Base-by-base conservation (phyloP, 169 alveolate species). In the Plasmodium blacklocki region DNA sequence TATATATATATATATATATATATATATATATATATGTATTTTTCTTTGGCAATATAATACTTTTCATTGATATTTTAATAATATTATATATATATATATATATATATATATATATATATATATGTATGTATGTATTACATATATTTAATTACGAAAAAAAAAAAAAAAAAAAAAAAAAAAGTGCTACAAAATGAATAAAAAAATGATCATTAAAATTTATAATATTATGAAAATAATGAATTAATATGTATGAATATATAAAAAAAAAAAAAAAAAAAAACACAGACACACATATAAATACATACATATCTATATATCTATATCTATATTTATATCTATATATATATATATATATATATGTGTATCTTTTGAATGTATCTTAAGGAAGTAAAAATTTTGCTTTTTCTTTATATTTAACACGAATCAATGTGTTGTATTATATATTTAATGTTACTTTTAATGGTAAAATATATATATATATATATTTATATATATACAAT, bases 141-240 rank as follows among this genome's bases (percentile, higher is more conserved):
- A 73, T 54, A 21, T 32, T 73, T 56, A 73, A 73, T 56, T 73
- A 73, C 86, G n/a, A 56, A 73, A 73, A 73, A 73, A 73, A 73
- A 73, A 73, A 73, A 29, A 73, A 73, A 56, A 56, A 73, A 29
- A 6, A 15, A 50, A 3, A 45, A 56, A 43, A 63, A 11, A 58
- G 11, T 52, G 19, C 62, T n/a, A 52, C 19, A 52, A 52, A 52
- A 52, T n/a, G 19, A 52, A 52, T n/a, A 59, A 19, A 59, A 59
- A 59, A 59, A 59, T 15, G 12, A 14, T 59, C 68, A 59, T 59
- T 26, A 59, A 59, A 59, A 15, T 14, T 52, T 59, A 12, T 14
- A 19, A 26, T 15, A 59, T 59, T 19, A 59, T 59, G 45, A 59
- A 59, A 14, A 59, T 59, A 15, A 59, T 59, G 68, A 59, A 59